These are phyloP conservation scores for Cyathus striatus DNA, from an alignment of 768 basidiomycete genomes.

Conservation along the genomic window DNA sequence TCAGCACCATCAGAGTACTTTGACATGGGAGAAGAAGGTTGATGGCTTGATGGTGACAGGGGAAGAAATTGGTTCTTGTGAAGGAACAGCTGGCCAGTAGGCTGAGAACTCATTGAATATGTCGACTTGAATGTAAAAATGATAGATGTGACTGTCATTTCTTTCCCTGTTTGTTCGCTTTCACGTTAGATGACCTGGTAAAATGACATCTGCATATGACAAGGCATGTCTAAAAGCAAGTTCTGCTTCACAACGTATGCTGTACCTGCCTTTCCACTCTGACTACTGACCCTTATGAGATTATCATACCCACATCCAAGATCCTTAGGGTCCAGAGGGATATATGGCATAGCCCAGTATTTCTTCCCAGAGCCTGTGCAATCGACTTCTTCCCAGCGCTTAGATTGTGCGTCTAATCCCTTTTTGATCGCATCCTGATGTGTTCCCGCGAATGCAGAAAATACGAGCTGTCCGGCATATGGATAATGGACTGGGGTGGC, in stretches of 20 bases:
- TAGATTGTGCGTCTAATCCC: constrained; percentile 83
- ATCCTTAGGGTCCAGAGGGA: constrained; percentile 95
- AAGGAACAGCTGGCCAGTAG: constrained; percentile 62
- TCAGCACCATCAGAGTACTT: constrained; percentile 48
- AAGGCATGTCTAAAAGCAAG: constrained; percentile 88
- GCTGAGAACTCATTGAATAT: constrained; percentile 71
- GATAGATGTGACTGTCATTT: constrained; percentile 90
- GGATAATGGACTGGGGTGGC: constrained; percentile 95
- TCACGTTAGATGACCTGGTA: constrained; percentile 89
- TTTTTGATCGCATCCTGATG: constrained; percentile 99
- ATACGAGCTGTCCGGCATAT: constrained; percentile 96
- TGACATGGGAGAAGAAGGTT: constrained; percentile 29
- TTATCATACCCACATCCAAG: constrained; percentile 95
- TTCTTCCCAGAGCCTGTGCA: constrained; percentile 49
- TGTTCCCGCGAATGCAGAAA: constrained; percentile 98
- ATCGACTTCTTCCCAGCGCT: constrained; percentile 58
- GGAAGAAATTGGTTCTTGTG: constrained; percentile 55
- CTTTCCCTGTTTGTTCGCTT: constrained; percentile 92
- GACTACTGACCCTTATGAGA: constrained; percentile 98
- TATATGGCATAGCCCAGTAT: constrained; percentile 91
- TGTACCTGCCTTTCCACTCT: constrained; percentile 97
- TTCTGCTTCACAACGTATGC: constrained; percentile 95
- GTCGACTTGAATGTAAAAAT: constrained; percentile 79
- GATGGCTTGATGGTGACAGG: constrained; percentile 31
- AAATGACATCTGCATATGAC: constrained; percentile 94